These are phyloP conservation scores for Fraxinus xanthoxyloides DNA, from an alignment of 305 asterid genomes.

Conservation along the genomic window DNA sequence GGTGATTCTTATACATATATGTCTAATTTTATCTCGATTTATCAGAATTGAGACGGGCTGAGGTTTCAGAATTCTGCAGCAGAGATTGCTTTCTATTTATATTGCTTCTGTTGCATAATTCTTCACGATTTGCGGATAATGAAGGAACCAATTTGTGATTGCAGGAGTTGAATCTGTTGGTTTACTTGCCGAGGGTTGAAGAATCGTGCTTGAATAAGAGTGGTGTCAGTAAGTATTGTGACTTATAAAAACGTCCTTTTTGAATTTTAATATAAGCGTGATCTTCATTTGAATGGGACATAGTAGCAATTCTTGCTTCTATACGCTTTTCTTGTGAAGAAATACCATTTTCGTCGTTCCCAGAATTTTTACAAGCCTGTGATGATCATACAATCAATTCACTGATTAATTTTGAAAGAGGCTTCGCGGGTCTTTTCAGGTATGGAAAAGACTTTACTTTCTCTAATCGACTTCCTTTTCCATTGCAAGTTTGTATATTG, in stretches of 20 bases:
- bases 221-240: background rate
- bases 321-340: background rate
- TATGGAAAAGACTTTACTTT: background rate
- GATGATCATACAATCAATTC: background rate
- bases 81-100: background rate
- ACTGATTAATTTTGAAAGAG: background rate
- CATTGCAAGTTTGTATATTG: background rate
- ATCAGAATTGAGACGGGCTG: background rate
- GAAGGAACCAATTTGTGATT: background rate
- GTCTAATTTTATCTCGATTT: background rate
- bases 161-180: background rate
- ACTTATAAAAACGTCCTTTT: background rate
- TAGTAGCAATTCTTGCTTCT: background rate
- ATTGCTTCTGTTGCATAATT: background rate
- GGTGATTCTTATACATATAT: background rate
- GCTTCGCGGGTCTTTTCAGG: background rate
- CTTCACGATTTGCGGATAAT: background rate
- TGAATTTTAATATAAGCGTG: background rate
- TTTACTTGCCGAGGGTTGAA: background rate
- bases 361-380: background rate
- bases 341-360: background rate
- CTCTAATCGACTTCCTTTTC: background rate
- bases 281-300: background rate
- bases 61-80: background rate
- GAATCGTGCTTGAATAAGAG: background rate